phyloP scores from a whole-genome alignment of 2,329 filamentous ascomycete genomes.

The Fusarium tanahbumbuense region DNA sequence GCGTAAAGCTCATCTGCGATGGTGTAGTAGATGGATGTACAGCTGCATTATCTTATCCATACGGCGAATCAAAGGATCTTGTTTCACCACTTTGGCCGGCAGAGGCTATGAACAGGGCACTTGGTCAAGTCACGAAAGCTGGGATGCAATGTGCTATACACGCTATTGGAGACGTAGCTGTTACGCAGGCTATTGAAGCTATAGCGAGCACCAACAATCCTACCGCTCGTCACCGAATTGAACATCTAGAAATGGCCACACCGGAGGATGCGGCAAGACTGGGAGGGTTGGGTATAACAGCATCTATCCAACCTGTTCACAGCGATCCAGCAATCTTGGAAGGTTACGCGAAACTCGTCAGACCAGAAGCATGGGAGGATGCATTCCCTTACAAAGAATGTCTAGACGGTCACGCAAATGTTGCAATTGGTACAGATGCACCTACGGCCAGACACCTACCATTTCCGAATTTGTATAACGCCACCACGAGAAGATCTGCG shows the following conservation, averaged over 20 bases:
- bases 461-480: constrained; percentile 68
- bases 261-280: constrained; percentile 66
- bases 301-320: constrained; percentile 69
- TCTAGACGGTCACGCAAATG: constrained; percentile 61
- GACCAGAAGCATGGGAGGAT: constrained; percentile 63
- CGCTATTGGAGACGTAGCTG: constrained; percentile 72
- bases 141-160: constrained; percentile 72
- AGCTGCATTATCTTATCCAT: constrained; percentile 69
- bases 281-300: constrained; percentile 69
- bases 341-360: constrained; percentile 70
- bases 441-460: constrained; percentile 68
- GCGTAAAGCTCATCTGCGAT: constrained; percentile 74
- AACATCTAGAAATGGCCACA: constrained; percentile 71
- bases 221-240: constrained; percentile 68
- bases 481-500: constrained; percentile 67
- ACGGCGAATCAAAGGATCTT: constrained; percentile 60
- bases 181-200: constrained; percentile 67
- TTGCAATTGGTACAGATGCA: constrained; percentile 70
- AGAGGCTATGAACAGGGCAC: constrained; percentile 63
- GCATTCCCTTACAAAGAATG: constrained; percentile 75
- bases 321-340: constrained; percentile 70
- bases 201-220: constrained; percentile 59
- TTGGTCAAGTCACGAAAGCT: constrained; percentile 63
- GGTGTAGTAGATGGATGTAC: constrained; percentile 75
- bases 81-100: constrained; percentile 64